These are phyloP conservation scores for Fusarium penzigii DNA, from an alignment of 2,329 filamentous ascomycete species.

Conservation along the genomic window DNA sequence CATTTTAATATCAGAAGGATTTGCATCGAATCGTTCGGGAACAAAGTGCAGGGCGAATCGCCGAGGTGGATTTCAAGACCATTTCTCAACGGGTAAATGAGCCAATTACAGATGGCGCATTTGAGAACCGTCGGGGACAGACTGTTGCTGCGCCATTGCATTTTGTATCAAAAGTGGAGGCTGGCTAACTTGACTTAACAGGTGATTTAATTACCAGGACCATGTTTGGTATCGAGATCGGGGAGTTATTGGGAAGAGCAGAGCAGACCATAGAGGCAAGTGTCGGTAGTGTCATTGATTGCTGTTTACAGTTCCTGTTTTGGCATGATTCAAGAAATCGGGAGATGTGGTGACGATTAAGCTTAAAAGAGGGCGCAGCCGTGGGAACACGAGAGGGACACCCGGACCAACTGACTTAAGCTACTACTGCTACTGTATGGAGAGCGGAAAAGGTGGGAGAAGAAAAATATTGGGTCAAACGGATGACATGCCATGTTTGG, in stretches of 20 bases:
- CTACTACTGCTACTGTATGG: no score
- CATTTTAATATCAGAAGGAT: neutral
- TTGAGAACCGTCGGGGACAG: no score
- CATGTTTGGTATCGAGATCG: neutral
- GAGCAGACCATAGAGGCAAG: no score
- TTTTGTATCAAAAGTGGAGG: neutral
- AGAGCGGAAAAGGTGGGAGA: no score
- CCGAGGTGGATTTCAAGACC: neutral
- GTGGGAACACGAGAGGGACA: neutral
- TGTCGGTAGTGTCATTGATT: no score
- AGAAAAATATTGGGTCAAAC: no score
- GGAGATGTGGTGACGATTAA: neutral
- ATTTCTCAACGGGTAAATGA: neutral
- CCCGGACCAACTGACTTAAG: no score
- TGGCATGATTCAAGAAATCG: neutral
- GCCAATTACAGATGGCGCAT: neutral
- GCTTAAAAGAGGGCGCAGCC: neutral
- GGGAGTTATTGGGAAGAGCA: neutral
- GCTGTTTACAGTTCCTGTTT: neutral
- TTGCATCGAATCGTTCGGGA: neutral
- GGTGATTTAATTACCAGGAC: no score
- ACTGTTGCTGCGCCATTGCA: neutral
- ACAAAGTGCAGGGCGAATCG: neutral
- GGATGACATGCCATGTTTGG: no score
- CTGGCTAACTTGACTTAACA: no score